These are phyloP conservation scores for Sordariomycetes sp. DNA, from an alignment of 2,329 filamentous ascomycete genomes.

Conservation along the genomic window DNA sequence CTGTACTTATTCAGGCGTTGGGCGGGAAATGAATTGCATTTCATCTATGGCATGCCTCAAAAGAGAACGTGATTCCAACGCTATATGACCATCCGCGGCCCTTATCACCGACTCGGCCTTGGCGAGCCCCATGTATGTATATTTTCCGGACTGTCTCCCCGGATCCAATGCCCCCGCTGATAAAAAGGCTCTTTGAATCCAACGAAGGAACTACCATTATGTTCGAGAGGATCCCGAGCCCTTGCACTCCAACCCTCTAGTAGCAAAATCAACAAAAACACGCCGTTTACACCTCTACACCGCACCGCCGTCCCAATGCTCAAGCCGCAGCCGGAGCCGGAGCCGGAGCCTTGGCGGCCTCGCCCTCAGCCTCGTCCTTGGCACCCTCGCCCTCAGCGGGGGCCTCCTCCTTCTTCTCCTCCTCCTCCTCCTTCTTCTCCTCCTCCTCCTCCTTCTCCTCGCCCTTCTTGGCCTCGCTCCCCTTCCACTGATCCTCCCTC, in stretches of 20 bases:
- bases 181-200: background rate
- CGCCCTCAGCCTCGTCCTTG: conserved; percentile 9
- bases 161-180: background rate
- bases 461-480: conserved; percentile 22
- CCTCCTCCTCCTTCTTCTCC: conserved; percentile 18
- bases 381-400: conserved; percentile 15
- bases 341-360: conserved; percentile 19
- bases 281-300: background rate
- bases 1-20: background rate
- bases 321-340: conserved; percentile 9
- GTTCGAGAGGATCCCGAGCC: background rate
- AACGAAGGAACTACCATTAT: background rate
- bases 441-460: conserved; percentile 52
- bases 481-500: conserved; percentile 52
- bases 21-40: background rate
- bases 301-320: too few species aligned
- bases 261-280: background rate
- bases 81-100: background rate
- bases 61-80: background rate
- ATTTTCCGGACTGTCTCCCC: background rate
- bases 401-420: conserved; percentile 23
- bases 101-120: background rate
- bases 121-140: background rate
- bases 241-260: background rate
- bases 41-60: background rate